Base-by-base conservation (phyloP, 2,329 filamentous ascomycete species). In the Epichloe typhina region DNA sequence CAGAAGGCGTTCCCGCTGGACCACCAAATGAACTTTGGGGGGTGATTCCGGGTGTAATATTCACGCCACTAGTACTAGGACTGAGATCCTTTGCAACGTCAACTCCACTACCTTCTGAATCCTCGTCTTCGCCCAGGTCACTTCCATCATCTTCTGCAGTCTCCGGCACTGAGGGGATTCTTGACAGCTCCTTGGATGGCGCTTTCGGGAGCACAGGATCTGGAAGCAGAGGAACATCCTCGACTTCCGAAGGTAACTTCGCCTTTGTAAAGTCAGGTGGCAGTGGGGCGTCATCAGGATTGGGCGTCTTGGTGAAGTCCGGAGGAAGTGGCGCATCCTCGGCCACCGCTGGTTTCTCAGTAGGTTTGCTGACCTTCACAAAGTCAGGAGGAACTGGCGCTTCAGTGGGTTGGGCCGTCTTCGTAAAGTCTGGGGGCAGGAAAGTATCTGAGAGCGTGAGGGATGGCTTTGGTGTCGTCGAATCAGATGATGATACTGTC, bases 1-100 rank as follows among this genome's bases (percentile, higher is more conserved):
- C 56, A 23, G 62, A 55, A 21, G 60, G 56, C 8, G 65, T 66
- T 53, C 70, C 72, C 41, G 69, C 72, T 1, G 73, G 60, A 12
- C 68, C 74, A 49, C 69, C 75, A 58, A 82, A 83, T 0, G 80
- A 83, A 57, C 76, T 79, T 54, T 79, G 72, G 1, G 79, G 76
- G 0, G 77, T 79, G 52, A 74, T 69, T 31, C 74, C 70, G 52
- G 75, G 70, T 13, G 75, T 74, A 38, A 71, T 69, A 37, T 68
- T 68, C 15, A 67, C 57, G 38, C 67, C 68, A 49, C 66, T 67
- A 13, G 71, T 70, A 6, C 66, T 71, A 19, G 76, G 77, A 57
- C 76, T 82, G 12, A 83, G 64, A 47, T 84, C 80, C 58, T 82
- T 79, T n/a, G 74, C 74, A 44, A 84, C 75, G 61, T 84, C 80